Conservation (phyloP, 2,329 filamentous ascomycete genomes). For the Trichoderma cornu-damae region DNA sequence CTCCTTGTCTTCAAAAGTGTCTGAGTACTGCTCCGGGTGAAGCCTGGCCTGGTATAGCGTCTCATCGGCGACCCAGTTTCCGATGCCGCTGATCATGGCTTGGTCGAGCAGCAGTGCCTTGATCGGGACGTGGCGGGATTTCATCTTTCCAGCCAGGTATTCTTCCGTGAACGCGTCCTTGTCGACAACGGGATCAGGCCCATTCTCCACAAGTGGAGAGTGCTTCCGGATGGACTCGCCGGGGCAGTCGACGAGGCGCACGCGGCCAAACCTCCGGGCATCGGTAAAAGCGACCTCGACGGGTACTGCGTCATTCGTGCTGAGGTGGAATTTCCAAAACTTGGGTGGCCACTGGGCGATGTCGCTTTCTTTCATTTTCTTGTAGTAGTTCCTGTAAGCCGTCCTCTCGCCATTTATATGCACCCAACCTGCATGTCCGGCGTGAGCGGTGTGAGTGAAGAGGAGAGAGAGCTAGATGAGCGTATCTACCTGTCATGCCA, state of each 20-base stretch:
- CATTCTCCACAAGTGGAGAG: conserved; percentile 82
- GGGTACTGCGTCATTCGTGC: conserved; percentile 50
- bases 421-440: conserved; percentile 60
- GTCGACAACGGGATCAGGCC: conserved; percentile 86
- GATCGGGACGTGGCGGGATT: conserved; percentile 73
- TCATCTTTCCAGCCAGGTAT: conserved; percentile 68
- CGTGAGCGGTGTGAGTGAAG: conserved; percentile 14
- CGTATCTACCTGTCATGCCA: conserved; percentile 57
- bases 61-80: conserved; percentile 97
- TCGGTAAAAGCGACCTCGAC: conserved; percentile 77
- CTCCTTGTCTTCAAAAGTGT: conserved; percentile 69
- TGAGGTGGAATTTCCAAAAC: conserved; percentile 80
- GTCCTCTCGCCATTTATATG: conserved; percentile 76
- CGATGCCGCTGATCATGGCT: conserved; percentile 81
- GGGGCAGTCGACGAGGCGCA: conserved; percentile 76
- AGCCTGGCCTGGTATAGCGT: conserved; percentile 83
- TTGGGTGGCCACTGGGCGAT: conserved; percentile 75
- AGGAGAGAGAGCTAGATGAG: neutral
- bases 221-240: conserved; percentile 69
- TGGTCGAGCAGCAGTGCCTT: conserved; percentile 89
- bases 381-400: conserved; percentile 77
- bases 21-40: conserved; percentile 89
- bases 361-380: conserved; percentile 57
- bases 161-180: conserved; percentile 68
- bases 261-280: conserved; percentile 68